Conservation (phyloP, 257 asterid genomes). For the Scutellaria minor region DNA sequence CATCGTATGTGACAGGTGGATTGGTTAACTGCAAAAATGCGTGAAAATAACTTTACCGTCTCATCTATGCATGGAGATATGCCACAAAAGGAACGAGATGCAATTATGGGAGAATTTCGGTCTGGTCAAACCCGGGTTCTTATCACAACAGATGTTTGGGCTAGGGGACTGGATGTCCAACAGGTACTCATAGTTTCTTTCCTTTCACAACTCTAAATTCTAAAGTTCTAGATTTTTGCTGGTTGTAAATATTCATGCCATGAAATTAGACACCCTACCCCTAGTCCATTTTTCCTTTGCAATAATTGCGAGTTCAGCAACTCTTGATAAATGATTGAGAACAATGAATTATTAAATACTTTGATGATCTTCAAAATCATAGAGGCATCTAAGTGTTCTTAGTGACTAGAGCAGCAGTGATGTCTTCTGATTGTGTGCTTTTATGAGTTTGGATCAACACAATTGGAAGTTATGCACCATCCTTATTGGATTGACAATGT, state of each 20-base stretch:
- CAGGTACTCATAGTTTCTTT: constrained; percentile 55
- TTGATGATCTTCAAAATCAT: not conserved
- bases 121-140: constrained; percentile 88
- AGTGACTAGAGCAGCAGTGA: not conserved
- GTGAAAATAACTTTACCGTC: constrained; percentile 84
- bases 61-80: constrained; percentile 99
- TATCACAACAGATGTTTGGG: constrained; percentile 99
- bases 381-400: not conserved
- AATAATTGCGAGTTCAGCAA: not conserved
- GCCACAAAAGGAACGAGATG: constrained; percentile 98
- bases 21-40: constrained; percentile 92
- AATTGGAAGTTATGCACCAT: not conserved
- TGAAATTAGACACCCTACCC: not conserved
- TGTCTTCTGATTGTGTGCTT: not conserved
- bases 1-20: constrained; percentile 63
- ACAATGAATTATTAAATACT: not conserved
- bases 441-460: not conserved
- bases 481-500: not conserved
- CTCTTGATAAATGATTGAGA: not conserved
- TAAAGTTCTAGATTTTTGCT: not conserved
- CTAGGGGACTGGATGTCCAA: constrained; percentile 97
- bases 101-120: constrained; percentile 87
- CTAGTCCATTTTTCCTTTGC: not conserved
- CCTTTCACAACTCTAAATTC: not conserved
- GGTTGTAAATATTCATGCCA: not conserved